Evolutionary conservation across 352 stramenopile species (phyloP).

Genomic region (Elongisporangium undulatum): DNA sequence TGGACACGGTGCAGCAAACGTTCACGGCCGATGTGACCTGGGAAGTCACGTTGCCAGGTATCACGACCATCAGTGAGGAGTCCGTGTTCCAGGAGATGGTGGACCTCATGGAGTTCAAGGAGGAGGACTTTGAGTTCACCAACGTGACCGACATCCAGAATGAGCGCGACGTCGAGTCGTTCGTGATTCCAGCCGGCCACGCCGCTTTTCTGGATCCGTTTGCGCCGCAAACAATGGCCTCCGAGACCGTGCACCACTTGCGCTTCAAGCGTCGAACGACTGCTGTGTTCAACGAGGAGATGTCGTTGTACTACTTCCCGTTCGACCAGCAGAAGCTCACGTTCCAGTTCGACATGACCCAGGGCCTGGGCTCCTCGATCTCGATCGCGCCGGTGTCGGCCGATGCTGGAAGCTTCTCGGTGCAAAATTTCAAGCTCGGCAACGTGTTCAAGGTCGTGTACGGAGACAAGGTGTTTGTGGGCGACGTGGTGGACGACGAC

Average conservation of each 20-base stretch:
- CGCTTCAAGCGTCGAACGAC: constrained; percentile 18
- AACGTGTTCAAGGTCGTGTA: constrained; percentile 30
- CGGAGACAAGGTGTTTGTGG: constrained; percentile 27
- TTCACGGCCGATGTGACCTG: constrained; percentile 28
- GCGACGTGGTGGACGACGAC: constrained; percentile 14
- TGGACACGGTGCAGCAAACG: constrained; percentile 24
- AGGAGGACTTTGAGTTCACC: constrained; percentile 22
- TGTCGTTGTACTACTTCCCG: constrained; percentile 29
- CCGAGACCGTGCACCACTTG: constrained; percentile 8
- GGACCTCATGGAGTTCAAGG: constrained; percentile 24
- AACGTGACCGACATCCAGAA: constrained; percentile 21
- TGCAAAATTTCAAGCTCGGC: constrained; percentile 26
- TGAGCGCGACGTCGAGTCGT: constrained; percentile 1
- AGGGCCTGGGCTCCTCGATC: constrained; percentile 11
- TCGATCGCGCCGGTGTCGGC: constrained; percentile 7
- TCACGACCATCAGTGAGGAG: constrained; percentile 29
- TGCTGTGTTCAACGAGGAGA: constrained; percentile 32
- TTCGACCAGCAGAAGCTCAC: constrained; percentile 39
- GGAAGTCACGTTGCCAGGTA: constrained; percentile 16
- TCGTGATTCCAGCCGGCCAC: not conserved
- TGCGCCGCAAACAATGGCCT: not conserved
- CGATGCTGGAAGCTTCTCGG: constrained; percentile 16
- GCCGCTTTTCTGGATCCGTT: constrained; percentile 8
- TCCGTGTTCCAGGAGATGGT: constrained; percentile 21
- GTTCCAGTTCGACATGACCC: constrained; percentile 20